Conservation (phyloP, 805 yeast species). For the Candida khao-thaluensis region DNA sequence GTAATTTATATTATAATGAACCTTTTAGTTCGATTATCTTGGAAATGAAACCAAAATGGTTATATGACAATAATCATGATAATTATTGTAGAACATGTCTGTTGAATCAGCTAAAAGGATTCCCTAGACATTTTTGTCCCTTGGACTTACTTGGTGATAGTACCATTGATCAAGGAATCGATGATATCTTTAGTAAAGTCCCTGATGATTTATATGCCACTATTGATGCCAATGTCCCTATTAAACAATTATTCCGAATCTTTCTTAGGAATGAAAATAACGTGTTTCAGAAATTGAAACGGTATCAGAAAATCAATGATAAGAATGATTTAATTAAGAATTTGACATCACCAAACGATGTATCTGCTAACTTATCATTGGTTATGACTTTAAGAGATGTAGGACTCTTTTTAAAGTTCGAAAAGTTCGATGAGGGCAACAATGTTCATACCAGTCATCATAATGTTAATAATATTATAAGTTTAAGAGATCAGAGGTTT, state of each 20-base stretch:
- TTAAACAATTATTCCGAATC: slow-evolving; percentile 28
- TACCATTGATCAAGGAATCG: slow-evolving; percentile 34
- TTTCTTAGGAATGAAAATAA: slow-evolving; percentile 31
- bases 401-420: slow-evolving; percentile 47
- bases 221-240: slow-evolving; percentile 33
- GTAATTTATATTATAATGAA: slow-evolving; percentile 25
- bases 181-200: slow-evolving; percentile 25
- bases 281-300: slow-evolving; percentile 34
- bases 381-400: slow-evolving; percentile 60
- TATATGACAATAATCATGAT: slow-evolving; percentile 43
- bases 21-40: slow-evolving; percentile 25
- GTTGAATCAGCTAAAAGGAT: slow-evolving; percentile 35
- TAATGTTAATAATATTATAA: slow-evolving; percentile 25
- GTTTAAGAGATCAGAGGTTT: slow-evolving; percentile 25
- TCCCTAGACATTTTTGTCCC: slow-evolving; percentile 46
- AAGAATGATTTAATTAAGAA: slow-evolving; percentile 32
- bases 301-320: slow-evolving; percentile 33
- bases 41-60: slow-evolving; percentile 66
- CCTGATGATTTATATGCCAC: slow-evolving; percentile 19
- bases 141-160: slow-evolving; percentile 38
- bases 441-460: slow-evolving; percentile 31
- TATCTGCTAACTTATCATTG: slow-evolving; percentile 38
- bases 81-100: slow-evolving; percentile 60
- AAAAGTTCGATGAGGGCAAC: slow-evolving; percentile 26
- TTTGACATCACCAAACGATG: slow-evolving; percentile 34